Conservation (phyloP, 495 filamentous ascomycete genomes). For the Daldinia grandis region DNA sequence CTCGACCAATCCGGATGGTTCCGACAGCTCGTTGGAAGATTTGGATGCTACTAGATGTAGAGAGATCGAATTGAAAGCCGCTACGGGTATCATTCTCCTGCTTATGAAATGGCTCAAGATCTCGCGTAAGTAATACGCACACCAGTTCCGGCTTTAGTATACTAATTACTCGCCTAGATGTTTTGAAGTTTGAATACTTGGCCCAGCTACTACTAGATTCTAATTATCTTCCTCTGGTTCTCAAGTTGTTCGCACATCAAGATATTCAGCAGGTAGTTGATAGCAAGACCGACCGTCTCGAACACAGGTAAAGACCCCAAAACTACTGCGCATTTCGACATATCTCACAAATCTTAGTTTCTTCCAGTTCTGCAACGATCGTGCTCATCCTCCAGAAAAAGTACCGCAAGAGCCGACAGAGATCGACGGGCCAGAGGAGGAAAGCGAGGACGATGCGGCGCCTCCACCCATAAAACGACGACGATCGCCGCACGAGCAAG, state of each 20-base stretch:
- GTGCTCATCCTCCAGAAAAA: constrained; percentile 42
- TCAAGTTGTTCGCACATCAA: constrained; percentile 92
- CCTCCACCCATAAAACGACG: constrained; percentile 79
- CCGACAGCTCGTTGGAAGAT: constrained; percentile 67
- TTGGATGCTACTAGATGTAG: constrained; percentile 79
- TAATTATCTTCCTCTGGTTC: constrained; percentile 88
- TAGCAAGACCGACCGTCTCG: constrained; percentile 80
- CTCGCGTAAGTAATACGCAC: constrained; percentile 71
- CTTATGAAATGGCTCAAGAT: constrained; percentile 96
- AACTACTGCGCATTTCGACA: background rate
- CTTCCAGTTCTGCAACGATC: constrained; percentile 82
- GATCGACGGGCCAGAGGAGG: constrained; percentile 43
- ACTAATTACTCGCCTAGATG: constrained; percentile 66
- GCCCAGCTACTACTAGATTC: constrained; percentile 92
- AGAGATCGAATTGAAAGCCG: constrained; percentile 89
- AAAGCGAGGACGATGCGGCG: constrained; percentile 74
- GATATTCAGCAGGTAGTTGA: constrained; percentile 91
- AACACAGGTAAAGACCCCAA: constrained; percentile 72
- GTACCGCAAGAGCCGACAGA: constrained; percentile 31
- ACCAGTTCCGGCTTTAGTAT: background rate
- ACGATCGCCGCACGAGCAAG: constrained; percentile 57
- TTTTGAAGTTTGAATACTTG: constrained; percentile 95
- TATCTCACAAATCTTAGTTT: constrained; percentile 66
- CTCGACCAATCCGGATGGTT: constrained; percentile 48
- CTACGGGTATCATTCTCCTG: constrained; percentile 83